Conservation (phyloP, 192 early-diverging fungal species). For the Physocladia obscura region DNA sequence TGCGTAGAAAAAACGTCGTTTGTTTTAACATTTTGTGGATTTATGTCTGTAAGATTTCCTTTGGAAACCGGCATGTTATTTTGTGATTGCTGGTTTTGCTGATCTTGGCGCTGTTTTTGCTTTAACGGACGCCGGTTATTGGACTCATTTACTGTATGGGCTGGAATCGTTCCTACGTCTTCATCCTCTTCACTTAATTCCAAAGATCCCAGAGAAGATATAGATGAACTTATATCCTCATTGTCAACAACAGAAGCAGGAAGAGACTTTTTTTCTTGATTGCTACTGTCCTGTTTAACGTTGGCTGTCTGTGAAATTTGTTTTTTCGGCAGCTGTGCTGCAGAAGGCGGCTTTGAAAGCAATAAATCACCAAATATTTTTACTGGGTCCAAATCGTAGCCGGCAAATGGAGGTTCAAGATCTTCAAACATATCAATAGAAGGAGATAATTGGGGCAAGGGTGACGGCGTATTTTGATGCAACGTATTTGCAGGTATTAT, state of each 20-base stretch:
- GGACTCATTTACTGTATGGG: too few relatives aligned
- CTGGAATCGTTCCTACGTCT: not conserved
- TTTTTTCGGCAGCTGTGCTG: not conserved
- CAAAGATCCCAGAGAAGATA: constrained; percentile 40
- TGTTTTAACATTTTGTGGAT: not conserved
- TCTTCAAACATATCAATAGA: constrained; percentile 24
- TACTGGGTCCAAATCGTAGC: constrained; percentile 19
- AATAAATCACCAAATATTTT: constrained; percentile 10
- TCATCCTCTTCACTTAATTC: constrained; percentile 44
- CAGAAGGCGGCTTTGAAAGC: not conserved
- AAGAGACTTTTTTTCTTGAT: not conserved
- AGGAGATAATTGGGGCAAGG: too few relatives aligned
- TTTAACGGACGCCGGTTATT: too few relatives aligned
- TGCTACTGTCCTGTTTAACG: not conserved
- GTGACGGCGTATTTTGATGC: not conserved
- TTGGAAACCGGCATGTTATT: not conserved
- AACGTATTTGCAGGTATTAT: not conserved
- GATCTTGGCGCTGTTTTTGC: too few relatives aligned
- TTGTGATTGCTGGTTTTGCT: not conserved
- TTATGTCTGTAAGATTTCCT: not conserved
- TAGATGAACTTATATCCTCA: constrained; percentile 21
- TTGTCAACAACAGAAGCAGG: not conserved
- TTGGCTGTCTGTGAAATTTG: not conserved
- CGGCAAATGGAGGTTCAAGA: constrained; percentile 26
- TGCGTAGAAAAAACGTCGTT: too few relatives aligned